Percentiles rank a stretch among this genome's conserved stretches.
These are phyloP conservation scores for Coprinopsis strossmayeri DNA, from an alignment of 768 basidiomycete species.

Conservation along the genomic window DNA sequence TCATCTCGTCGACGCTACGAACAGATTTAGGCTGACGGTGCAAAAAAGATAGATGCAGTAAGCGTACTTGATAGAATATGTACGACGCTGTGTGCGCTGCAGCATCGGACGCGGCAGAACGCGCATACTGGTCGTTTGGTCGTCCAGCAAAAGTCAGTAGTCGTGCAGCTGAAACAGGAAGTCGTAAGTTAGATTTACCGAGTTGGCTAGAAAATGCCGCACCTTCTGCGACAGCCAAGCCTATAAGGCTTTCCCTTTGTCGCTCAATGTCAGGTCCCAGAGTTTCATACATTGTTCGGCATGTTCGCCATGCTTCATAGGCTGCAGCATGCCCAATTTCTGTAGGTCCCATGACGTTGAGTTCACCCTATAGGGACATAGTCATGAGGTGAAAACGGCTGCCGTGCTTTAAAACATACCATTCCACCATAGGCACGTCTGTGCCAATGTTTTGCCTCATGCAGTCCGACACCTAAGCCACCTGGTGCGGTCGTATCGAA, in stretches of 20 bases:
- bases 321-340: conserved; percentile 75
- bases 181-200: background rate
- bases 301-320: conserved; percentile 67
- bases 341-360: conserved; percentile 42
- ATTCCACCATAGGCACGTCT: conserved; percentile 56
- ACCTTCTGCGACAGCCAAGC: conserved; percentile 71
- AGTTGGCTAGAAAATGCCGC: conserved; percentile 1
- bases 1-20: conserved; percentile 21
- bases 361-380: conserved; percentile 36
- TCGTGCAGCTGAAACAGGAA: conserved; percentile 37
- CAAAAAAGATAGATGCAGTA: conserved; percentile 22
- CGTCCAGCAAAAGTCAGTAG: conserved; percentile 47
- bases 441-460: conserved; percentile 65
- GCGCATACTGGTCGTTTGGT: conserved; percentile 36
- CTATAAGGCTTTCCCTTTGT: conserved; percentile 61
- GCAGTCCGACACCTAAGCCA: conserved; percentile 41
- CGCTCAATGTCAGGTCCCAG: conserved; percentile 50
- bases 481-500: conserved; percentile 25
- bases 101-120: conserved; percentile 50
- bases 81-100: conserved; percentile 63
- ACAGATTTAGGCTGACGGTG: conserved; percentile 14
- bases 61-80: conserved; percentile 45
- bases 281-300: conserved; percentile 48
- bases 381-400: no score
- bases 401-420: no score